Base-by-base conservation (phyloP, 2,329 filamentous ascomycete species). In the Claviceps quebecensis region DNA sequence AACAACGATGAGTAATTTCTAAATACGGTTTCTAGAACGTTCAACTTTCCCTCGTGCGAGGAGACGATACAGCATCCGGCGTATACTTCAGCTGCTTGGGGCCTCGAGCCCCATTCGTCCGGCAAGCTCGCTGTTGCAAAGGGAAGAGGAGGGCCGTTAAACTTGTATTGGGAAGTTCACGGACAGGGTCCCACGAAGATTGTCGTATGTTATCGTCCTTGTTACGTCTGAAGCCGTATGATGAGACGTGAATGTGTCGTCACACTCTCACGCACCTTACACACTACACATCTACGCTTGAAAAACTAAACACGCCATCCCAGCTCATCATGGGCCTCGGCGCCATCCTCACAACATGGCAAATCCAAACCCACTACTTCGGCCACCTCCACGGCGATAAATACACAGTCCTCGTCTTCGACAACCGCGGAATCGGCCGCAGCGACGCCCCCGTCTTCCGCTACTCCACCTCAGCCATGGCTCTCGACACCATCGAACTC, bases 381-480 rank as follows among this genome's bases (percentile, higher is more conserved):
- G 87, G 86, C 49, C 88, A 95, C 68, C 72, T 80, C 48, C 73
- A 80, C 54, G 75, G 72, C 46, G 71, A 80, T 54, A 71, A 75
- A 56, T 94, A 89, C 69, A 83, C 84, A 0, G 83, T 82, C 51
- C 75, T 95, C 6, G 69, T 93, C 52, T 72, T 88, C 57, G 89
- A 95, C 70, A 95, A 95, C 68, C 80, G 89, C 58, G 88, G 89
- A 56, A 84, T 94, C 62, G 89, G 89, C 52, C 76, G 77, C 55
- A 88, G 84, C 47, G 85, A 86, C 68, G 89, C 86, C 65, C 89
- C 89, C 0, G 63, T 86, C 22, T 72, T 77, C 59, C 79, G 87
- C 43, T 95, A 95, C 71, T 84, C 84, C 34, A 93, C 88, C 2
- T 83, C 77, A 40, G 84, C 87, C 59, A 94, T 95, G 88, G 89